Base-by-base conservation (phyloP, 139 green algal genomes). In the Nannochloris sp. region DNA sequence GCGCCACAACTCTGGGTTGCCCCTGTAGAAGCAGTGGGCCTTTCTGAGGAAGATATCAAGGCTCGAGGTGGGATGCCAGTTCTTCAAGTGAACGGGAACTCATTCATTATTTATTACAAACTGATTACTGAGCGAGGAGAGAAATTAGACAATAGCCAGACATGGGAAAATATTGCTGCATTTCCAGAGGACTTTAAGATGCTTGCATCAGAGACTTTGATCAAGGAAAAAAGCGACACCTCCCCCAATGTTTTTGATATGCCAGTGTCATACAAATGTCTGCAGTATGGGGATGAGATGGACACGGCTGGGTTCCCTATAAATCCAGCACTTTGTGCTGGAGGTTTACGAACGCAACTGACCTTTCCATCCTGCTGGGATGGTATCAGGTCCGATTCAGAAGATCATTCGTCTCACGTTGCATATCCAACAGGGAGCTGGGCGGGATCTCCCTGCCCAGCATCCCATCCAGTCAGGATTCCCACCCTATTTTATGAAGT, bases 61-160 rank as follows among this genome's bases (percentile, higher is more conserved):
- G 17, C 16, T 6, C 8, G 17, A 20, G 46, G 46, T 14, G 46
- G 46, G 11, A 10, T 53, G 12, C 2, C 46, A 6, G 46, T 53
- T 20, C 46, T 12, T 53, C 16, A 20, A 28, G n/a, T 53, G 14
- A 23, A 53, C 5, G 46, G 46, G 20, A 53, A 53, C n/a, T 20
- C 46, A 9, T 53, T 53, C 20, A 23, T 53, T 53, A 53, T 53
- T 14, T 53, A 53, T 53, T 53, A 53, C 6, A 53, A 53, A 53
- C 14, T 53, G 16, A 53, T 53, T 23, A 53, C 46, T 53, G 46
- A 53, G 17, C 16, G 14, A 53, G 46, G 46, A 53, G 46, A 53
- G n/a, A 53, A 23, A 23, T 28, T 23, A 14, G n/a, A 53, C 12
- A 53, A 53, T 11, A 53, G n/a, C n/a, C 17, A 53, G n/a, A 11